A percentile compares a stretch with the other conserved stretches of the same genome.
Conservation (phyloP, 805 yeast genomes). For the Torulaspora microellipsoides region DNA sequence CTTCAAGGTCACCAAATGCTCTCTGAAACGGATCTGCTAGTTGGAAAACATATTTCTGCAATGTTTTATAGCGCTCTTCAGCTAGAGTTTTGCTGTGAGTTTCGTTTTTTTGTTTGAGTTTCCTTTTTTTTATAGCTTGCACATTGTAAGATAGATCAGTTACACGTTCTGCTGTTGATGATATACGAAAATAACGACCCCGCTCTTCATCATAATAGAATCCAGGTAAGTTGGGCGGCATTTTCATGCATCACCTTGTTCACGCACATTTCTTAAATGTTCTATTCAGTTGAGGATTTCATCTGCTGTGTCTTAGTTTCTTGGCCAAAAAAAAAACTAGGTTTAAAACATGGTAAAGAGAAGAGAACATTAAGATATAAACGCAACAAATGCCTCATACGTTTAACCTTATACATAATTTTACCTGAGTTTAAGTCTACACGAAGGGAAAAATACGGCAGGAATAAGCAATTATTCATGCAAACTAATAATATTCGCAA, state of each 20-base stretch:
- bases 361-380: no score
- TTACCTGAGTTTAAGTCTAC: no score
- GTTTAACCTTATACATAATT: no score
- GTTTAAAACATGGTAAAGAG: no score
- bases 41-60: background rate
- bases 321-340: no score
- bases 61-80: constrained; percentile 1
- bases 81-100: background rate
- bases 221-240: constrained; percentile 27
- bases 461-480: no score
- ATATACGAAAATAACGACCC: constrained; percentile 23
- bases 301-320: no score
- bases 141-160: constrained; percentile 4
- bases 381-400: no score
- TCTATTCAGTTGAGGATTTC: no score
- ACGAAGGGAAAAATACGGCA: no score
- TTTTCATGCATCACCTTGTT: background rate
- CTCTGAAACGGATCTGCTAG: constrained; percentile 9
- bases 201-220: constrained; percentile 26
- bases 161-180: constrained; percentile 3
- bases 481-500: no score
- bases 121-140: constrained; percentile 13
- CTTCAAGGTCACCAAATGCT: constrained; percentile 2
- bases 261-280: no score
- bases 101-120: constrained; percentile 1